These are phyloP conservation scores for Artemisia annua DNA, from an alignment of 129 eudicot genomes.

Conservation along the genomic window DNA sequence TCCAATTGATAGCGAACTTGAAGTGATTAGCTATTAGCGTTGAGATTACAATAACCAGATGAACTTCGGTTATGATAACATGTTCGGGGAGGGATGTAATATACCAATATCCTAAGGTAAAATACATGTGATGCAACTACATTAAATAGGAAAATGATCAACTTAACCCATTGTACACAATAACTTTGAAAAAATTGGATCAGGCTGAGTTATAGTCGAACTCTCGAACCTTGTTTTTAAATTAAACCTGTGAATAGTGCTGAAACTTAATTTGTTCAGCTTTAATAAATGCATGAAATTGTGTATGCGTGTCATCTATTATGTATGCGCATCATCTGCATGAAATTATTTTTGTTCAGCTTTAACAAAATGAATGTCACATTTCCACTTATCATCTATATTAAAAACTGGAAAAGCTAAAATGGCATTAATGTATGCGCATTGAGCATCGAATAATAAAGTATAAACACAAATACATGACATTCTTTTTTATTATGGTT, in stretches of 20 bases:
- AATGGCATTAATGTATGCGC: background rate
- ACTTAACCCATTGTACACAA: background rate
- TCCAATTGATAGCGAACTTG: too few relatives aligned
- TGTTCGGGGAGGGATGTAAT: background rate
- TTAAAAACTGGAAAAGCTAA: background rate
- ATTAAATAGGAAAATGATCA: background rate
- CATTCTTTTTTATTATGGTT: too few relatives aligned
- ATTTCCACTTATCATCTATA: background rate
- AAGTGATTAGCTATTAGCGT: background rate
- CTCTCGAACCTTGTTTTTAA: too few relatives aligned
- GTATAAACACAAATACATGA: too few relatives aligned
- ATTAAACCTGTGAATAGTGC: too few relatives aligned
- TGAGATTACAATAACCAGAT: background rate
- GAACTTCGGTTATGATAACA: background rate
- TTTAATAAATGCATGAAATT: background rate
- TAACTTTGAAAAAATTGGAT: too few relatives aligned
- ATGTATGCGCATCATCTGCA: too few relatives aligned
- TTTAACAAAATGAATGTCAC: too few relatives aligned
- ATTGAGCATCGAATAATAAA: background rate
- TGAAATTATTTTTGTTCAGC: too few relatives aligned
- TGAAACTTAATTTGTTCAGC: background rate
- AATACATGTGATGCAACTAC: background rate
- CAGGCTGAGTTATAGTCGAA: too few relatives aligned
- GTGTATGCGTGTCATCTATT: too few relatives aligned
- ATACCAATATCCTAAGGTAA: background rate